Evolutionary conservation across 257 asterid species (phyloP), one percentile per base, ranked within the genome.

Genomic region (Echites panduratus): DNA sequence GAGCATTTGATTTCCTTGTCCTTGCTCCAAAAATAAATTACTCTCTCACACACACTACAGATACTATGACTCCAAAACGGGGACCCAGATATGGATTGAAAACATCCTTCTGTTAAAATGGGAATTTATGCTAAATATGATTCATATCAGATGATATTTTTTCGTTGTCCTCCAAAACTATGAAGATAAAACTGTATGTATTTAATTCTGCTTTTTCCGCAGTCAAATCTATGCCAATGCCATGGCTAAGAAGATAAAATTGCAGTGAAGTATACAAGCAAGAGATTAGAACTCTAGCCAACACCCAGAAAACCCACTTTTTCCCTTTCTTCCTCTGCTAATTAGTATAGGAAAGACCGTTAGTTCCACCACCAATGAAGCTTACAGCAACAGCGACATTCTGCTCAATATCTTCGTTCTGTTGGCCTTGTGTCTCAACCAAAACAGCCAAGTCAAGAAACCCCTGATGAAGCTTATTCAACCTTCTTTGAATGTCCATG

Each of bases 381-480:
- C 92, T 89, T 65, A 91, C 92, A 0, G 97, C 97, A 1, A 20
- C 70, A 0, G 87, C 90, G 14, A 93, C 89, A 41, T 85, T 88
- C 3, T 70, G 78, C 80, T 89, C 98, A 6, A 89, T 89, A 69
- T 89, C 91, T 67, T 87, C 88, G 38, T 88, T 75, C 85, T 78
- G 78, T 50, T 88, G 90, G 2, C 92, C 96, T 66, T 93, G 97
- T 59, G 89, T 70, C 80, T 88, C 98, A 72, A 91, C 96, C 81
- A 93, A 62, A 41, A 87, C 96, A 58, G 91, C 96, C 92, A 93
- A 87, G 70, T 93, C 96, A 49, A 93, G 96, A 82, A 89, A 93
- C 72, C 89, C 87, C 78, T 89, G 96, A 83, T 90, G 97, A 73
- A 91, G 98, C 83, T 85, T 90, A 35, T 87, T 89, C 89, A 93